phyloP scores from a whole-genome alignment of 2,329 filamentous ascomycete species.

The Alternaria gansuensis region DNA sequence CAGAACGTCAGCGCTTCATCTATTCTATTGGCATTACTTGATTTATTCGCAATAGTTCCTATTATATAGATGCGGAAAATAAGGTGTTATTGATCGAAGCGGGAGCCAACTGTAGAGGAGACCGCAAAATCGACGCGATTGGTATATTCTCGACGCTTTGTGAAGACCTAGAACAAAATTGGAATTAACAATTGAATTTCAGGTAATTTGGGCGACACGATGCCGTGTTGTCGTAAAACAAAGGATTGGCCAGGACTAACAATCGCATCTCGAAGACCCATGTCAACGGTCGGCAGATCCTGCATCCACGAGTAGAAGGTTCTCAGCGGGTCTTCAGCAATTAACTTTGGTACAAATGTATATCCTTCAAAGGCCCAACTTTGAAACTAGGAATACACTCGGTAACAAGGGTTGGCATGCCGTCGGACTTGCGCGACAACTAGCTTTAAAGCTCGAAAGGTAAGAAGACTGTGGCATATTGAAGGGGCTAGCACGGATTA shows the following conservation, averaged over 20 bases:
- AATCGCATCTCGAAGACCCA: neutral
- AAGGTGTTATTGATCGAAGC: neutral
- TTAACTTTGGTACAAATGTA: neutral
- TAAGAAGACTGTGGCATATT: too few relatives aligned
- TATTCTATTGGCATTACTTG: too few relatives aligned
- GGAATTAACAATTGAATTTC: neutral
- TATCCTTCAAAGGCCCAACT: neutral
- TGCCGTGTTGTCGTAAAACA: neutral
- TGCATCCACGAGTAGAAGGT: conserved; percentile 1
- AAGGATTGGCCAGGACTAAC: neutral
- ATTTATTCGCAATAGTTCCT: too few relatives aligned
- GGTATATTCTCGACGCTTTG: neutral
- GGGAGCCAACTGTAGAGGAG: conserved; percentile 1
- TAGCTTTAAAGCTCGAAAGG: too few relatives aligned
- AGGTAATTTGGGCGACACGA: conserved; percentile 1
- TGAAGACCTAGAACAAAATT: neutral
- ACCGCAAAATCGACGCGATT: neutral
- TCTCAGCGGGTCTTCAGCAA: neutral
- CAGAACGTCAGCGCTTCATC: too few relatives aligned
- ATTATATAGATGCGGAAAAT: neutral
- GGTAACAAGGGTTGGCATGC: neutral
- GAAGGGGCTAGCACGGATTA: too few relatives aligned
- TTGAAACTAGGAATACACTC: neutral
- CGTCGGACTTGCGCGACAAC: neutral
- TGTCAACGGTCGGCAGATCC: neutral